Conservation (phyloP, 352 stramenopile genomes). For the Phytophthora quininea region DNA sequence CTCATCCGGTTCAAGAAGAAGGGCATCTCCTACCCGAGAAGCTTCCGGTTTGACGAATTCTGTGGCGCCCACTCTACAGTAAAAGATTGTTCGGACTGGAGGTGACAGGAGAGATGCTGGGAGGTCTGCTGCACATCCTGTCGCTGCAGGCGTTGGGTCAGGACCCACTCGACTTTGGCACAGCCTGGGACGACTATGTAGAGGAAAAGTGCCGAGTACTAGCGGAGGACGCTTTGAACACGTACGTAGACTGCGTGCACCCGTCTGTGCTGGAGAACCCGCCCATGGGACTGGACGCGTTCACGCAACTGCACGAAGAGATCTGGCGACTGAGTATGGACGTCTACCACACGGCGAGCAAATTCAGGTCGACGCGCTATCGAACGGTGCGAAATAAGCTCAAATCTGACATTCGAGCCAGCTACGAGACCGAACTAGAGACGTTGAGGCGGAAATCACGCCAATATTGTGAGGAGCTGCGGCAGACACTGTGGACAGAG, state of each 20-base stretch:
- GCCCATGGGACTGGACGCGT: conserved; percentile 67
- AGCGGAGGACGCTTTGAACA: conserved; percentile 66
- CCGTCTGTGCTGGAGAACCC: conserved; percentile 55
- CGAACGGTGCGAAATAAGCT: conserved; percentile 58
- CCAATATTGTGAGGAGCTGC: conserved; percentile 54
- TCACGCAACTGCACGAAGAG: conserved; percentile 77
- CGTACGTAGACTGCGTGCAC: conserved; percentile 80
- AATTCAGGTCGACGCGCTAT: conserved; percentile 48
- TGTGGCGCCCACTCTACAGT: conserved; percentile 39
- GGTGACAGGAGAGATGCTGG: conserved; percentile 60
- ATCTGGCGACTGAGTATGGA: conserved; percentile 72
- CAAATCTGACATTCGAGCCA: conserved; percentile 49
- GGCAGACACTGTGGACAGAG: conserved; percentile 46
- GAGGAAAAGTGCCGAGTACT: conserved; percentile 55
- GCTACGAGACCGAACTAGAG: conserved; percentile 45
- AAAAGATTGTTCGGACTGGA: conserved; percentile 73
- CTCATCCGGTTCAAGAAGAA: conserved; percentile 51
- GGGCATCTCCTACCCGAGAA: conserved; percentile 22
- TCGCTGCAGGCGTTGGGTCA: conserved; percentile 32
- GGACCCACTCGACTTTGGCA: conserved; percentile 56
- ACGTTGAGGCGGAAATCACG: conserved; percentile 54
- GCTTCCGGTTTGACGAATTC: conserved; percentile 37
- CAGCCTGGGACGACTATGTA: conserved; percentile 72
- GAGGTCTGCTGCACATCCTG: conserved; percentile 42
- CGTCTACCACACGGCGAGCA: conserved; percentile 57